Percentiles rank a stretch among this genome's conserved stretches.
Conservation (phyloP, 208 protist genomes). For the Herpetomonas samuelpessoai region DNA sequence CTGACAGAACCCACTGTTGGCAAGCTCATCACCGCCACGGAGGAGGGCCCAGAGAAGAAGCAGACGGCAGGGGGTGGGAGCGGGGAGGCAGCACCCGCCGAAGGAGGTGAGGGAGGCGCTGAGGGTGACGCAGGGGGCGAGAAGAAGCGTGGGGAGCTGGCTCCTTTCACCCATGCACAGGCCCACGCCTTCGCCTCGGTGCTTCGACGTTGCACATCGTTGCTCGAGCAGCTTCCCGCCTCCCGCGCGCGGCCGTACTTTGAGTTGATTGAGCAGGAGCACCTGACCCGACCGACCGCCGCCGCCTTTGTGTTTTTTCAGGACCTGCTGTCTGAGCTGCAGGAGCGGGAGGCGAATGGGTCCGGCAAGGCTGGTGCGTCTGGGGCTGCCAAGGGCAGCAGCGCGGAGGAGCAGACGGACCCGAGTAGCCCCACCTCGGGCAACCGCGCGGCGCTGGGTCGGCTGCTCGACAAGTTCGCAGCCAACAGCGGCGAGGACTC, state of each 20-base stretch:
- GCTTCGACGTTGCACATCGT: slow-evolving; percentile 45
- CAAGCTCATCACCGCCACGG: slow-evolving; percentile 29
- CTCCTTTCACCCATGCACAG: slow-evolving; percentile 29
- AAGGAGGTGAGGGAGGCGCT: background rate
- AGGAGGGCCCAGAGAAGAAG: slow-evolving; percentile 6
- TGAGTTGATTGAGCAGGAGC: slow-evolving; percentile 42
- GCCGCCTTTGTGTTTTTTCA: slow-evolving; percentile 48
- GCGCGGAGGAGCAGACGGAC: background rate
- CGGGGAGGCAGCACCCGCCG: background rate
- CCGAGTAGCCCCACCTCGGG: background rate
- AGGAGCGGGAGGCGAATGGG: slow-evolving; percentile 17
- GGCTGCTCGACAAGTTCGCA: slow-evolving; percentile 47
- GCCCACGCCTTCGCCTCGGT: slow-evolving; percentile 36
- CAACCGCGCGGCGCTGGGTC: slow-evolving; percentile 21
- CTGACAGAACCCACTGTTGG: slow-evolving; percentile 22
- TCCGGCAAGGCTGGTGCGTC: background rate
- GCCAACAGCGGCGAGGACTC: slow-evolving; percentile 10
- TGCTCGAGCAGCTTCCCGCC: slow-evolving; percentile 59
- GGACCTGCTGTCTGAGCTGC: slow-evolving; percentile 37
- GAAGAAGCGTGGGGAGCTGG: background rate
- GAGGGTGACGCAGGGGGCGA: background rate
- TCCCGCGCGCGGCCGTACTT: slow-evolving; percentile 44
- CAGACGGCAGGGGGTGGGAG: background rate
- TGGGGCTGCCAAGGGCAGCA: background rate
- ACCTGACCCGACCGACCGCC: slow-evolving; percentile 29